Conservation (phyloP, 192 early-diverging fungal genomes). For the Backusella macrospora region DNA sequence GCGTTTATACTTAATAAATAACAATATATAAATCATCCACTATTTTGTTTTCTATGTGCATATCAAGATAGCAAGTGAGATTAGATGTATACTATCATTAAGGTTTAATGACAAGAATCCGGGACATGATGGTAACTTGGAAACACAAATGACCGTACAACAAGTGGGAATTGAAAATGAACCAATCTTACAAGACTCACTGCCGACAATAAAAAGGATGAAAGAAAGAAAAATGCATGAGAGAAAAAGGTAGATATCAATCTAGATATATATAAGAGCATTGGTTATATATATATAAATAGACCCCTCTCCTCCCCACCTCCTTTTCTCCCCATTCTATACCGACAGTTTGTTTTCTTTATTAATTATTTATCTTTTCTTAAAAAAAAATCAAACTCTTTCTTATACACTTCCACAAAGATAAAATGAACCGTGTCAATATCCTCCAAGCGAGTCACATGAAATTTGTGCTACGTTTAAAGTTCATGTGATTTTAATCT, state of each 20-base stretch:
- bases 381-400: too few relatives aligned
- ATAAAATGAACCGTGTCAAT: not conserved
- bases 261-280: too few relatives aligned
- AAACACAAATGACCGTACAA: not conserved
- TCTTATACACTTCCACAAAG: too few relatives aligned
- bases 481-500: conserved; percentile 7
- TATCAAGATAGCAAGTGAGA: not conserved
- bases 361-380: too few relatives aligned
- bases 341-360: too few relatives aligned
- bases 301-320: too few relatives aligned
- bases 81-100: not conserved
- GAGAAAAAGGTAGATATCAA: too few relatives aligned
- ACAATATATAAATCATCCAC: not conserved
- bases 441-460: not conserved
- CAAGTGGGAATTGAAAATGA: not conserved
- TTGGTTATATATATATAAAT: too few relatives aligned
- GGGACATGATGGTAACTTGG: conserved; percentile 5
- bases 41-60: not conserved
- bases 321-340: too few relatives aligned
- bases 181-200: not conserved
- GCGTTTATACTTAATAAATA: too few relatives aligned
- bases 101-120: not conserved
- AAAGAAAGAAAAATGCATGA: too few relatives aligned
- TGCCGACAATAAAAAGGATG: too few relatives aligned
- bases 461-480: not conserved